Evolutionary conservation across 495 filamentous ascomycete species (phyloP).

Genomic region (Penicillium steckii): DNA sequence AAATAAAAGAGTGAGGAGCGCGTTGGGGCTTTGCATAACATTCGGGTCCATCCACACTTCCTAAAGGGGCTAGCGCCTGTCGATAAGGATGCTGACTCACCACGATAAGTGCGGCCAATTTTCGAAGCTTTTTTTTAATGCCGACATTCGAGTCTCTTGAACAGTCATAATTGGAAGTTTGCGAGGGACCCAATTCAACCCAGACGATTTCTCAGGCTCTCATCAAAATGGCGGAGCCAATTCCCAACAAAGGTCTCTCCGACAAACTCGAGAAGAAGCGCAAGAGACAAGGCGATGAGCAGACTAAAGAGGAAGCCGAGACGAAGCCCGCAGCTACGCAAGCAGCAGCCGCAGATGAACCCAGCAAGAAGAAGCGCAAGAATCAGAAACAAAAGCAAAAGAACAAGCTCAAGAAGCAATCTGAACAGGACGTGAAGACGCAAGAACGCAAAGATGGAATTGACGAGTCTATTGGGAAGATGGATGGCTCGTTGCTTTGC

Average conservation of each 20-base stretch:
- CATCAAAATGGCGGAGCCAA: slow-evolving; percentile 20
- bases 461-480: slow-evolving; percentile 74
- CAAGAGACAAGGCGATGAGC: slow-evolving; percentile 50
- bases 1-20: background rate
- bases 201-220: background rate
- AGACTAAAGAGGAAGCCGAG: slow-evolving; percentile 31
- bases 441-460: slow-evolving; percentile 61
- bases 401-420: slow-evolving; percentile 45
- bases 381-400: slow-evolving; percentile 56
- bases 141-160: background rate
- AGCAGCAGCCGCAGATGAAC: slow-evolving; percentile 23
- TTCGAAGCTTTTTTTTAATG: background rate
- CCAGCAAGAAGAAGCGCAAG: slow-evolving; percentile 46
- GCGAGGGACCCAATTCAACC: background rate
- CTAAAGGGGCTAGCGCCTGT: background rate
- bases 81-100: background rate
- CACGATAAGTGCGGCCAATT: background rate
- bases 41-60: background rate
- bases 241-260: slow-evolving; percentile 27
- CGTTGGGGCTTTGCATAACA: background rate
- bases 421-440: slow-evolving; percentile 55
- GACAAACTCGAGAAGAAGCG: slow-evolving; percentile 49
- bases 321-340: slow-evolving; percentile 23
- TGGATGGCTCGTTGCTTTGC: slow-evolving; percentile 80
- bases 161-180: background rate